phyloP scores from a whole-genome alignment of 305 asterid genomes.

The Coffea humblotiana region DNA sequence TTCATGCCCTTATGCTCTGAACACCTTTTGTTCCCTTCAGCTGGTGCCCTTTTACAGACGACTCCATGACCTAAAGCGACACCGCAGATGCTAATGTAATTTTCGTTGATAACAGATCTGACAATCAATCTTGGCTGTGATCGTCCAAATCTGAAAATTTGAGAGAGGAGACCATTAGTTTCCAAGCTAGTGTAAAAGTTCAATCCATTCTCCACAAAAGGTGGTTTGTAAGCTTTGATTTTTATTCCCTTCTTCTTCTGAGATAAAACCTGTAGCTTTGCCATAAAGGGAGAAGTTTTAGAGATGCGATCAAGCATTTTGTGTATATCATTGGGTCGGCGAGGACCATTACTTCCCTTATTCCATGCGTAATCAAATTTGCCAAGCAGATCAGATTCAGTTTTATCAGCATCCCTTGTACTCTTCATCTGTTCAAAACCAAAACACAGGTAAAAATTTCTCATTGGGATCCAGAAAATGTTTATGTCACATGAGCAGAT shows the following conservation, averaged over 20 bases:
- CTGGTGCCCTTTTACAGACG: slow-evolving; percentile 59
- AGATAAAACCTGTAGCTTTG: slow-evolving; percentile 41
- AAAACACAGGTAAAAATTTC: slow-evolving; percentile 4
- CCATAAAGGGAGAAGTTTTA: slow-evolving; percentile 41
- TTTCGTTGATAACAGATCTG: slow-evolving; percentile 25
- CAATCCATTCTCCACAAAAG: slow-evolving; percentile 29
- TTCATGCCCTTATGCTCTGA: slow-evolving; percentile 81
- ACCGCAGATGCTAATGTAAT: slow-evolving; percentile 40
- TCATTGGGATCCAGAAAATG: neutral
- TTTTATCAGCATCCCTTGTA: slow-evolving; percentile 68
- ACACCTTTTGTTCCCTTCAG: slow-evolving; percentile 76
- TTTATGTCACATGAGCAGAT: neutral
- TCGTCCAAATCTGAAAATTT: slow-evolving; percentile 56
- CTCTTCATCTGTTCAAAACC: slow-evolving; percentile 52
- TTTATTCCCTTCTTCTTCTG: slow-evolving; percentile 57
- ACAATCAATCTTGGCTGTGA: slow-evolving; percentile 47
- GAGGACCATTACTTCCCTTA: slow-evolving; percentile 70
- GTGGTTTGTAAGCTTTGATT: slow-evolving; percentile 44
- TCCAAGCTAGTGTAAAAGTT: slow-evolving; percentile 20
- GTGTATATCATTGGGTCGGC: slow-evolving; percentile 64
- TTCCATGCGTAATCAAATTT: slow-evolving; percentile 93
- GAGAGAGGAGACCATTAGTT: slow-evolving; percentile 31
- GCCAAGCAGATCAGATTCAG: slow-evolving; percentile 72
- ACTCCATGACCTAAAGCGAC: slow-evolving; percentile 65
- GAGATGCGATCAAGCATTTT: slow-evolving; percentile 38